A percentile compares a stretch with the other conserved stretches of the same genome.
Evolutionary conservation across 495 filamentous ascomycete genomes (phyloP).

Genomic region (Paragyromitra xinjiangensis): DNA sequence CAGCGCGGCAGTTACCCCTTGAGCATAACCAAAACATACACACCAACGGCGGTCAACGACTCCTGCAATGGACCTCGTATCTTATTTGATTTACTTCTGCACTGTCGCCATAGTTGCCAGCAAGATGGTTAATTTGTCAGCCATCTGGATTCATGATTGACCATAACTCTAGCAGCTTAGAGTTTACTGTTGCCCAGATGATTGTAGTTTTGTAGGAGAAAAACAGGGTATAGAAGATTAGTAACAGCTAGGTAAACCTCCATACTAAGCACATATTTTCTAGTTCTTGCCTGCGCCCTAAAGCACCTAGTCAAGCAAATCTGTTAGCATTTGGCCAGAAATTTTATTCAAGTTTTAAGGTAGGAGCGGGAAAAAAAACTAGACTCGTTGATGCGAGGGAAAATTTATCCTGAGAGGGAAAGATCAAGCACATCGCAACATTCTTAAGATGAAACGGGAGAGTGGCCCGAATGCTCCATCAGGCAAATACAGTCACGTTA

Average conservation of each 20-base stretch:
- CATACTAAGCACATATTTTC: background rate
- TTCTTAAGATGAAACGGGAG: conserved; percentile 6
- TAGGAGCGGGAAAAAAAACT: too few relatives aligned
- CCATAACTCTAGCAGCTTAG: background rate
- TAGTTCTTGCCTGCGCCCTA: background rate
- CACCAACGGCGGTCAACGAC: background rate
- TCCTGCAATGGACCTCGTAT: background rate
- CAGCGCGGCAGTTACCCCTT: background rate
- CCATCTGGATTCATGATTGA: background rate
- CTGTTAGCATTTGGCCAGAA: background rate
- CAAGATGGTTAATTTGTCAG: background rate
- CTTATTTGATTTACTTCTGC: background rate
- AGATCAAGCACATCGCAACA: background rate
- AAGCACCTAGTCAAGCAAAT: background rate
- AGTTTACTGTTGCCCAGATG: background rate
- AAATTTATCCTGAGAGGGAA: background rate
- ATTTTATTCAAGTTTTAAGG: background rate
- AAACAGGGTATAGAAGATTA: background rate
- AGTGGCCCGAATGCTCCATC: conserved; percentile 25
- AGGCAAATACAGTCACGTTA: background rate
- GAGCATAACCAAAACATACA: background rate
- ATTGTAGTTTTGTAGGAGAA: background rate
- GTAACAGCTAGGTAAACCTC: background rate
- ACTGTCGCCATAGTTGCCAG: background rate
- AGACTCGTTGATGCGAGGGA: too few relatives aligned